These are phyloP conservation scores for Paracorniculantispora psalliotae DNA, from an alignment of 2,329 filamentous ascomycete genomes.

Conservation along the genomic window DNA sequence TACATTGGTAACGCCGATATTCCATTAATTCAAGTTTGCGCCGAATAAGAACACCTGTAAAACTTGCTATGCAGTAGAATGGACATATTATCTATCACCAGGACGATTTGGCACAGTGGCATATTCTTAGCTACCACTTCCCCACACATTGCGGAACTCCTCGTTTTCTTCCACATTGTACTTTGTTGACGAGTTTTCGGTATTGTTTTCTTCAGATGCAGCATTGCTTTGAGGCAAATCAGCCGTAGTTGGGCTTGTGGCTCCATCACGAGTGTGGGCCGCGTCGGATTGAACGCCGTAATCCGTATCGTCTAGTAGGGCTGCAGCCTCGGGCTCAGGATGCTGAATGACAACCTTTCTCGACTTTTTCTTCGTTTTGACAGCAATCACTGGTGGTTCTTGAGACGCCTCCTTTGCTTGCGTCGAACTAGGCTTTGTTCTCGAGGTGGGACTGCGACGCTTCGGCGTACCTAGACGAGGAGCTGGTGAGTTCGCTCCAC, in stretches of 20 bases:
- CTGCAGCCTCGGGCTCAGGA: conserved; percentile 25
- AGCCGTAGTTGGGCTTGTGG: conserved; percentile 16
- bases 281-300: conserved; percentile 9
- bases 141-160: conserved; percentile 45
- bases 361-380: conserved; percentile 36
- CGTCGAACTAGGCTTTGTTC: conserved; percentile 13
- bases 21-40: background rate
- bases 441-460: conserved; percentile 15
- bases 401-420: conserved; percentile 23
- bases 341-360: conserved; percentile 32
- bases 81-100: background rate
- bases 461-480: conserved; percentile 12
- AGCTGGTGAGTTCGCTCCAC: conserved; percentile 24
- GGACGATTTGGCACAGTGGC: background rate
- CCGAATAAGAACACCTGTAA: conserved; percentile 14
- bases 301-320: conserved; percentile 22
- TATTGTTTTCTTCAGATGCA: conserved; percentile 14
- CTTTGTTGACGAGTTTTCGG: conserved; percentile 15
- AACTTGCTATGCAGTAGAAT: conserved; percentile 23
- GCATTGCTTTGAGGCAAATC: background rate
- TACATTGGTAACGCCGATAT: background rate
- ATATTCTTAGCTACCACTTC: conserved; percentile 8
- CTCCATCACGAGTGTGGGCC: conserved; percentile 17
- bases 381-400: conserved; percentile 25
- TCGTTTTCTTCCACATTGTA: conserved; percentile 34